Base-by-base conservation (phyloP, 495 filamentous ascomycete genomes). In the Daldinia grandis region DNA sequence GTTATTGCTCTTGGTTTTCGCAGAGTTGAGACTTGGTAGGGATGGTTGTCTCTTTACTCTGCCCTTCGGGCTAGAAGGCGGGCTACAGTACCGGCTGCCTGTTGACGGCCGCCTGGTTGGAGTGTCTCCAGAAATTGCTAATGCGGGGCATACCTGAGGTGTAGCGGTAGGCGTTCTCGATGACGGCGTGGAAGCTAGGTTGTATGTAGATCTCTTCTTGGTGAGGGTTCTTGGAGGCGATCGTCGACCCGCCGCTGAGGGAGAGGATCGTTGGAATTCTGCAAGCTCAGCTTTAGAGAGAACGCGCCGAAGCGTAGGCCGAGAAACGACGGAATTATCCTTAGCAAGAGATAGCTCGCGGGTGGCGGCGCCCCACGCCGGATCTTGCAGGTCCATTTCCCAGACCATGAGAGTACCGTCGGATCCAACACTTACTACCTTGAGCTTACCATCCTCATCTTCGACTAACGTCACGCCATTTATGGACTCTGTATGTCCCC, bases 401-500 rank as follows among this genome's bases (percentile, higher is more conserved):
- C 93, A 95, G 21, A 93, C 89, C 91, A 95, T 95, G 59, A 95
- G 88, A 3, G 92, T 91, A 19, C 92, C 92, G 77, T 97, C 93
- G 17, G 91, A 87, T 17, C 93, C 93, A 30, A 91, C 90, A 66
- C 89, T 93, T 40, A 95, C 84, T 49, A 95, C 76, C 53, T 80
- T 88, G 27, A 85, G 81, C 37, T 79, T 81, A 4, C 79, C 74
- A 8, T 87, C 80, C 1, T 84, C 78, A 3, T 81, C 81, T 68
- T 93, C 90, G 4, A 97, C 71, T 12, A 98, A 76, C n/a, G 88
- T 83, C 38, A 94, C 85, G 74, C 91, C 94, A 44, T 92, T 95
- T 44, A 98, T 90, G 44, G 93, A 91, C 74, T 97, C 94, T 0
- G 93, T 96, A 75, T 99, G 95, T 14, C 95, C 96, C 85, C 93